Base-by-base conservation (phyloP, 805 yeast species). In the Suhomyces sp. region DNA sequence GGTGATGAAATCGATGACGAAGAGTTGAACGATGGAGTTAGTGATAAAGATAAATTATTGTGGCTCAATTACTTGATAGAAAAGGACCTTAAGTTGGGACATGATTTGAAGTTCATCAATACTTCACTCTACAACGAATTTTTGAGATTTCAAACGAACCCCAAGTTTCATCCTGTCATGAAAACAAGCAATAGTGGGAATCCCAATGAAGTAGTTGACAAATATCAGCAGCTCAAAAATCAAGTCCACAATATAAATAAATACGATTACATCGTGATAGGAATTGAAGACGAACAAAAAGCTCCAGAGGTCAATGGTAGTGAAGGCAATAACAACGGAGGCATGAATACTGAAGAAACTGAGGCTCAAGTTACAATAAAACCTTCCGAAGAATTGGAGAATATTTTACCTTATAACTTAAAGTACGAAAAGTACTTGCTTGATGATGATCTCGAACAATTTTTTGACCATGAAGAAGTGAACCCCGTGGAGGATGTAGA, bases 51-150 rank as follows among this genome's bases (percentile, higher is more conserved):
- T 25, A 49, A 49, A 33, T 49, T 58, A 12, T 42, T 46, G 39
- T 72, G 69, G 70, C 54, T 57, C 36, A 63, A 56, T 47, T 68
- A 61, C 40, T 60, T 58, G 58, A 67, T 40, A 33, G 61, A 45
- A 43, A 60, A 61, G 42, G 64, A 51, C 51, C 46, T 39, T 51
- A 57, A 43, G 49, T 48, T 63, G 34, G 71, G 71, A 10, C 66
- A 65, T 35, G 63, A 61, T 42, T 47, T 60, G 41, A 63, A 63
- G 41, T 63, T 54, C 36, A 38, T 57, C 32, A 58, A 55, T 36
- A 56, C 66, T 9, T 41, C 51, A 15, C 46, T 64, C 15, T 53
- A 50, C 11, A 45, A 49, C 11, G 60, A 59, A 29, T 50, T 54
- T 33, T 33, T 59, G 33, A 41, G 50, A 28, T 54, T 55, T 28